These are phyloP conservation scores for Xanthoconium stramineum DNA, from an alignment of 768 basidiomycete species.

Conservation along the genomic window DNA sequence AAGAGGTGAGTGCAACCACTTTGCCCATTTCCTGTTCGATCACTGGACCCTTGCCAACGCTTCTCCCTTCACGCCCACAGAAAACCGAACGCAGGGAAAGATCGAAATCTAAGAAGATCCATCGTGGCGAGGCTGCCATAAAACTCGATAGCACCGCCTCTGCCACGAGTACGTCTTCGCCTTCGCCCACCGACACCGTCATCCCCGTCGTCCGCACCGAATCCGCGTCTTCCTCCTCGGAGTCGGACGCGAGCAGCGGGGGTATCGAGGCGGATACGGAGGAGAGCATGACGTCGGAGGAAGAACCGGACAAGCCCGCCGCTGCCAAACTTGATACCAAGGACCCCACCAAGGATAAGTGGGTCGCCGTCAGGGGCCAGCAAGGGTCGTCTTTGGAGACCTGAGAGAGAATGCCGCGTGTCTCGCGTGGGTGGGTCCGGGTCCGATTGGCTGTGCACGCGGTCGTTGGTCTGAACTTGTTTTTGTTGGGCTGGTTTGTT, in stretches of 20 bases:
- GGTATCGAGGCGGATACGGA: slow-evolving; percentile 71
- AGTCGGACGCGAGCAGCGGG: slow-evolving; percentile 57
- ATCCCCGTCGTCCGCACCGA: slow-evolving; percentile 24
- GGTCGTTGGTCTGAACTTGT: slow-evolving; percentile 11
- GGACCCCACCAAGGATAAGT: slow-evolving; percentile 57
- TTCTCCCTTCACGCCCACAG: slow-evolving; percentile 24
- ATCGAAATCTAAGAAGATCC: slow-evolving; percentile 51
- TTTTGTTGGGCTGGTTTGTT: slow-evolving; percentile 3
- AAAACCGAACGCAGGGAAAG: slow-evolving; percentile 57
- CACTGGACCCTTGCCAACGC: neutral
- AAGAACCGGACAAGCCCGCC: slow-evolving; percentile 47
- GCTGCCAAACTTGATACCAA: slow-evolving; percentile 13
- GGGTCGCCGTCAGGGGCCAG: slow-evolving; percentile 70
- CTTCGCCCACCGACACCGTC: slow-evolving; percentile 13
- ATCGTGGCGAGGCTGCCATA: slow-evolving; percentile 33
- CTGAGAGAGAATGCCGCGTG: neutral
- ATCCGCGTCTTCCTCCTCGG: slow-evolving; percentile 53
- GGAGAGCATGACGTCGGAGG: slow-evolving; percentile 74
- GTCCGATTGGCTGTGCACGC: neutral
- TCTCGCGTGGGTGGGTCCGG: neutral
- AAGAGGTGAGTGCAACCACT: slow-evolving; percentile 36
- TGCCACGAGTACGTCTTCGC: slow-evolving; percentile 10
- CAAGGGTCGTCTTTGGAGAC: slow-evolving; percentile 13
- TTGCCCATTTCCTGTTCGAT: neutral
- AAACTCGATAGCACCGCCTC: slow-evolving; percentile 22